Conservation (phyloP, 1,284 basidiomycete species). For the Sporisorium graminicola region DNA sequence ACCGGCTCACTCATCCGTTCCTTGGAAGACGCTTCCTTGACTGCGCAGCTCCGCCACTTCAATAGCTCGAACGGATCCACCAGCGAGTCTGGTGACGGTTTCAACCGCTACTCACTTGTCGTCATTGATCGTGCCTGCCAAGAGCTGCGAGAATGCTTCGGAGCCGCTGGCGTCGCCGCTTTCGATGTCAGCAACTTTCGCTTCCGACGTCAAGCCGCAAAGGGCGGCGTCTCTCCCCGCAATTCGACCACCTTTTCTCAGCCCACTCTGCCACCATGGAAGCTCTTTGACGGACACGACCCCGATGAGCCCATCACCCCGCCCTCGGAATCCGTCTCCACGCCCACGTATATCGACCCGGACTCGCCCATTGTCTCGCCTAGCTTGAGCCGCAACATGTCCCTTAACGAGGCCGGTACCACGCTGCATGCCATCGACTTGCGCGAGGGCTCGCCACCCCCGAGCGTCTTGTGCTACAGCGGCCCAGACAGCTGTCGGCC, state of each 20-base stretch:
- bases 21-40: conserved; percentile 33
- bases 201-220: conserved; percentile 10
- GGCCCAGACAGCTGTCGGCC: conserved; percentile 23
- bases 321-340: conserved; percentile 22
- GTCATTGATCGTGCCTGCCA: conserved; percentile 35
- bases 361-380: conserved; percentile 35
- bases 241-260: conserved; percentile 16
- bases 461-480: conserved; percentile 23
- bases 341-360: conserved; percentile 25
- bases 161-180: conserved; percentile 33
- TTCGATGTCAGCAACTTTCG: conserved; percentile 45
- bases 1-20: conserved; percentile 34
- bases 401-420: conserved; percentile 3
- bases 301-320: conserved; percentile 31
- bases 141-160: conserved; percentile 35
- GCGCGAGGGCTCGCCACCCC: conserved; percentile 35
- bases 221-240: conserved; percentile 26
- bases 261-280: conserved; percentile 20
- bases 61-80: conserved; percentile 11
- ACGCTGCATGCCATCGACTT: conserved; percentile 25
- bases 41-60: conserved; percentile 19
- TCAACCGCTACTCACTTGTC: conserved; percentile 26
- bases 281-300: conserved; percentile 9
- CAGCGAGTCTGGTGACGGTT: conserved; percentile 28
- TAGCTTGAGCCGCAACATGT: conserved; percentile 33